Evolutionary conservation across 1,284 basidiomycete genomes (phyloP).

Genomic region (Xerocomus amazonicus): DNA sequence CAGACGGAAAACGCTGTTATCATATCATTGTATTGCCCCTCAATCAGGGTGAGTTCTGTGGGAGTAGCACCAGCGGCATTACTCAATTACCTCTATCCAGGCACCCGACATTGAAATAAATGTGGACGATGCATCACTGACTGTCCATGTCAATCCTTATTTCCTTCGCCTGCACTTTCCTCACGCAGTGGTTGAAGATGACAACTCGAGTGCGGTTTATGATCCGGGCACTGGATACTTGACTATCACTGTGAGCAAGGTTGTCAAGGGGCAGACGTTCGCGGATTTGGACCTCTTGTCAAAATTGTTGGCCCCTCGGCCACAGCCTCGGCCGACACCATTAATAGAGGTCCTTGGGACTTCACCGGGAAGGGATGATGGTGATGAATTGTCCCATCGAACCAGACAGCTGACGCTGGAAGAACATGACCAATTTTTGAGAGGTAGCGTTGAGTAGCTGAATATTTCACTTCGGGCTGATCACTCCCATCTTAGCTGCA

Average conservation of each 20-base stretch:
- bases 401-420: slow-evolving; percentile 47
- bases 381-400: slow-evolving; percentile 41
- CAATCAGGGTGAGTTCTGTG: slow-evolving; percentile 60
- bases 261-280: slow-evolving; percentile 59
- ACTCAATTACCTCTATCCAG: slow-evolving; percentile 36
- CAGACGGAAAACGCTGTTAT: slow-evolving; percentile 61
- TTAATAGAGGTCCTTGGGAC: slow-evolving; percentile 59
- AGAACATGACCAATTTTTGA: slow-evolving; percentile 48
- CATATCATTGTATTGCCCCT: slow-evolving; percentile 69
- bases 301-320: slow-evolving; percentile 66
- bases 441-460: slow-evolving; percentile 43
- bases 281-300: slow-evolving; percentile 72
- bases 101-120: slow-evolving; percentile 76
- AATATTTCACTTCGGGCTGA: slow-evolving; percentile 6
- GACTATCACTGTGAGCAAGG: slow-evolving; percentile 67
- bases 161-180: slow-evolving; percentile 75
- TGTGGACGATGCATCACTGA: slow-evolving; percentile 65
- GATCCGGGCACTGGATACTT: slow-evolving; percentile 70
- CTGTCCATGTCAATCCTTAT: slow-evolving; percentile 77
- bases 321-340: slow-evolving; percentile 38
- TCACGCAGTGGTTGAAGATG: slow-evolving; percentile 61
- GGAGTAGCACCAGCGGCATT: slow-evolving; percentile 5
- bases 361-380: slow-evolving; percentile 27
- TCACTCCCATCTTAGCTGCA: slow-evolving; percentile 45
- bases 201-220: slow-evolving; percentile 65